Conservation (phyloP, 352 stramenopile genomes). For the Blastocystis sp. region DNA sequence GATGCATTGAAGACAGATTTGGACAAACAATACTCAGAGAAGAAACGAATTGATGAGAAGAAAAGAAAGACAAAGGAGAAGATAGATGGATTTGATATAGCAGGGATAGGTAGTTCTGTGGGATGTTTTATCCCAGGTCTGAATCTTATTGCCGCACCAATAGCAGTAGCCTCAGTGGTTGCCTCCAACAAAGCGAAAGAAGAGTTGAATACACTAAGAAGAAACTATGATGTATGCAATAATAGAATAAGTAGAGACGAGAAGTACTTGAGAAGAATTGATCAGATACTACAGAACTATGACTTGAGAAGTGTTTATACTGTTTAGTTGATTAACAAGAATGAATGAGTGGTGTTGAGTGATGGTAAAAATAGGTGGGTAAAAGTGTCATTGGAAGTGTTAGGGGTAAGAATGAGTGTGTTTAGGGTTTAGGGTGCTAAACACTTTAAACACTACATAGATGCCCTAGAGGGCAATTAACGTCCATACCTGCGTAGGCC, state of each 20-base stretch:
- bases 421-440: too few species aligned
- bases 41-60: neutral
- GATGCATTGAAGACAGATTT: neutral
- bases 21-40: neutral
- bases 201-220: neutral
- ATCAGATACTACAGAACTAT: neutral
- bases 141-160: neutral
- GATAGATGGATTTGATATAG: neutral
- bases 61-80: neutral
- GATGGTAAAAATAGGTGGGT: too few species aligned
- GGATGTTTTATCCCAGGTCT: neutral
- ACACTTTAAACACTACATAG: too few species aligned
- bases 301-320: neutral
- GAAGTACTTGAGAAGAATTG: neutral
- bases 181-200: too few species aligned
- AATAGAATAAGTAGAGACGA: neutral
- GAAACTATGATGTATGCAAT: neutral
- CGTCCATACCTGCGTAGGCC: too few species aligned
- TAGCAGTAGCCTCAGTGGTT: neutral
- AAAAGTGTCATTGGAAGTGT: too few species aligned
- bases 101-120: neutral
- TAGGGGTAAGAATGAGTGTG: too few species aligned
- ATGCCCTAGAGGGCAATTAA: too few species aligned
- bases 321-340: neutral
- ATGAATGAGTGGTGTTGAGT: too few species aligned